Evolutionary conservation across 1,284 basidiomycete species (phyloP).

Genomic region (Ustilago lituana): DNA sequence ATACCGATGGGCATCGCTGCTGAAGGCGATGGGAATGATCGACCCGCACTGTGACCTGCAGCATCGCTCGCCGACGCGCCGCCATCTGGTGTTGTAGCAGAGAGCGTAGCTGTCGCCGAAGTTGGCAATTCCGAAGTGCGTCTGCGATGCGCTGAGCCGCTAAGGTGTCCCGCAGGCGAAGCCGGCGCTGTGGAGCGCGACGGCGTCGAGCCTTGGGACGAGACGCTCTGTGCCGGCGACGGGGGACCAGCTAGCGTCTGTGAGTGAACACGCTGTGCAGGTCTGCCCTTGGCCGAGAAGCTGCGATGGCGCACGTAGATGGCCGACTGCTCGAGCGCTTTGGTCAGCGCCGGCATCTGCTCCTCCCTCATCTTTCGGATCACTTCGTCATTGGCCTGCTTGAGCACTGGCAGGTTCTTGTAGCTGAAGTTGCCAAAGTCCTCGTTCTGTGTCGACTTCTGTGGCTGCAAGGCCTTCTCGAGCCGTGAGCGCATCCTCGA

Average conservation of each 20-base stretch:
- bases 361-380: slow-evolving; percentile 82
- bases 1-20: slow-evolving; percentile 34
- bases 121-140: slow-evolving; percentile 44
- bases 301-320: slow-evolving; percentile 59
- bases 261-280: slow-evolving; percentile 48
- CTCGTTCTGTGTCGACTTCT: slow-evolving; percentile 69
- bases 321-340: slow-evolving; percentile 50
- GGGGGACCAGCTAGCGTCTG: slow-evolving; percentile 54
- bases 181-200: slow-evolving; percentile 78
- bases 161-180: slow-evolving; percentile 73
- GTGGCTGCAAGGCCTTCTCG: slow-evolving; percentile 31
- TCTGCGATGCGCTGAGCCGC: slow-evolving; percentile 32
- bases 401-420: slow-evolving; percentile 95
- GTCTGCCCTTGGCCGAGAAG: slow-evolving; percentile 50
- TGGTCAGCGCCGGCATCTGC: slow-evolving; percentile 58
- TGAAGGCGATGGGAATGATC: slow-evolving; percentile 30
- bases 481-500: slow-evolving; percentile 38
- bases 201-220: slow-evolving; percentile 89
- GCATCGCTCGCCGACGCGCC: no score
- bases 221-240: slow-evolving; percentile 90
- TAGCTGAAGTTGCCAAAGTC: slow-evolving; percentile 98
- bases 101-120: slow-evolving; percentile 7
- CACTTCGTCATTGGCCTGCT: slow-evolving; percentile 98
- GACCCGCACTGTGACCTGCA: slow-evolving; percentile 4
- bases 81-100: slow-evolving; percentile 20